Evolutionary conservation across 202 grass and related monocot genomes (phyloP).

Genomic region (Schoenoplectus tabernaemontani): DNA sequence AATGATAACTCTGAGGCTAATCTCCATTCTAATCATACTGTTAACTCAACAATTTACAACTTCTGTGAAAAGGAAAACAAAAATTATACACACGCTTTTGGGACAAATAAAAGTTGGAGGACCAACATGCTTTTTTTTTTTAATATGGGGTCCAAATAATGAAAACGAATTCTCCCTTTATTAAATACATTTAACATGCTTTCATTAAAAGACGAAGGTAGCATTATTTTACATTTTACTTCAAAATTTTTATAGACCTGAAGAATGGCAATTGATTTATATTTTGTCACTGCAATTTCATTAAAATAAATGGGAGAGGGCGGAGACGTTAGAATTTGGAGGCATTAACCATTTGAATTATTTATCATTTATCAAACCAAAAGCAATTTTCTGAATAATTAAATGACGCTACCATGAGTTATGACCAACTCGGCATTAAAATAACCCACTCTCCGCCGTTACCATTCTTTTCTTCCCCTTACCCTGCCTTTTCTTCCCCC

Average conservation of each 20-base stretch:
- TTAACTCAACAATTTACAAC: no score
- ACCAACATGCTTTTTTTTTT: not conserved
- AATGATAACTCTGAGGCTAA: no score
- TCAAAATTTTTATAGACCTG: no score
- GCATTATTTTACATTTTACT: not conserved
- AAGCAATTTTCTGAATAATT: not conserved
- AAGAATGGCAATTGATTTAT: not conserved
- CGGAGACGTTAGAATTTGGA: not conserved
- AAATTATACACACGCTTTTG: no score
- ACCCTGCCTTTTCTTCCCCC: not conserved
- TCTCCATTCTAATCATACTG: no score
- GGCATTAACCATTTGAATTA: not conserved
- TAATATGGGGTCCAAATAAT: no score
- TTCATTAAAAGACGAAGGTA: no score
- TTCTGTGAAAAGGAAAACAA: no score
- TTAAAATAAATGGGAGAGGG: not conserved
- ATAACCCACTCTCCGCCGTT: not conserved
- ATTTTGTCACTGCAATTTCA: not conserved
- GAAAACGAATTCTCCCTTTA: no score
- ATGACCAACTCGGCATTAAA: slow-evolving; percentile 12
- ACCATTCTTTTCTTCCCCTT: not conserved
- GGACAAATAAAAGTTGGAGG: not conserved
- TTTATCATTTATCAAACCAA: not conserved
- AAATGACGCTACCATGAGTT: not conserved
- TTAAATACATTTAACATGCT: no score